A percentile compares a stretch with the other conserved stretches of the same genome.
Evolutionary conservation across 2,329 filamentous ascomycete genomes (phyloP).

Genomic region (Fusarium nurragi): DNA sequence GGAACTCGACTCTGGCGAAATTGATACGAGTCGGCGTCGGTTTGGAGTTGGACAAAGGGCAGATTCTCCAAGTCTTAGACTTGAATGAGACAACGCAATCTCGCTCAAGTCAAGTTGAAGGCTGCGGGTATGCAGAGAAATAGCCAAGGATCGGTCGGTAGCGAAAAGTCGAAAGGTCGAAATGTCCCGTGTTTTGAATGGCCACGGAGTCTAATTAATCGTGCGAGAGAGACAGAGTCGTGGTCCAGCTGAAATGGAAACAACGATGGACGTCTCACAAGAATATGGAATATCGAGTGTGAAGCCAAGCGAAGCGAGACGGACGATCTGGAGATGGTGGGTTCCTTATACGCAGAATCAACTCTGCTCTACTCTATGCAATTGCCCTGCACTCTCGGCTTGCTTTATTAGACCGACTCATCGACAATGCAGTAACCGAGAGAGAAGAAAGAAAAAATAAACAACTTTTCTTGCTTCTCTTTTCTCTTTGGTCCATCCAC

Average conservation of each 20-base stretch:
- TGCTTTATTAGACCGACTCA: constrained; percentile 27
- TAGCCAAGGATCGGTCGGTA: constrained; percentile 28
- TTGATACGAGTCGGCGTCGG: constrained; percentile 2
- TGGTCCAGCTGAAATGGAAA: constrained; percentile 8
- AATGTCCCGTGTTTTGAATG: constrained; percentile 4
- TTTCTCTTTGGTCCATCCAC: constrained; percentile 39
- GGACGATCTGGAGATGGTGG: constrained; percentile 5
- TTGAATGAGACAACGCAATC: constrained; percentile 36
- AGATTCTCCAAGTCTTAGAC: constrained; percentile 28
- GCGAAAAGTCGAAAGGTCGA: constrained; percentile 21
- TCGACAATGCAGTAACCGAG: constrained; percentile 12
- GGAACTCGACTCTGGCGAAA: constrained; percentile 26
- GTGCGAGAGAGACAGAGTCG: too few species aligned
- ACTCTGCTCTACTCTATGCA: not conserved
- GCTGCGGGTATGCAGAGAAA: constrained; percentile 29
- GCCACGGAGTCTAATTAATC: not conserved
- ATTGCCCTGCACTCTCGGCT: not conserved
- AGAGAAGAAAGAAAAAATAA: constrained; percentile 34
- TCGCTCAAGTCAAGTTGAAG: constrained; percentile 23
- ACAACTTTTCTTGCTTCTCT: constrained; percentile 20
- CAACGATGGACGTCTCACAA: constrained; percentile 14
- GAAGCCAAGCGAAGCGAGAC: constrained; percentile 3
- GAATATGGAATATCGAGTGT: constrained; percentile 10
- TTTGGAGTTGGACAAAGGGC: constrained; percentile 17
- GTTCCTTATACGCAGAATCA: constrained; percentile 32